Evolutionary conservation across 495 filamentous ascomycete genomes (phyloP), one percentile per base, ranked within the genome.

Genomic region (Jackrogersella multiformis): DNA sequence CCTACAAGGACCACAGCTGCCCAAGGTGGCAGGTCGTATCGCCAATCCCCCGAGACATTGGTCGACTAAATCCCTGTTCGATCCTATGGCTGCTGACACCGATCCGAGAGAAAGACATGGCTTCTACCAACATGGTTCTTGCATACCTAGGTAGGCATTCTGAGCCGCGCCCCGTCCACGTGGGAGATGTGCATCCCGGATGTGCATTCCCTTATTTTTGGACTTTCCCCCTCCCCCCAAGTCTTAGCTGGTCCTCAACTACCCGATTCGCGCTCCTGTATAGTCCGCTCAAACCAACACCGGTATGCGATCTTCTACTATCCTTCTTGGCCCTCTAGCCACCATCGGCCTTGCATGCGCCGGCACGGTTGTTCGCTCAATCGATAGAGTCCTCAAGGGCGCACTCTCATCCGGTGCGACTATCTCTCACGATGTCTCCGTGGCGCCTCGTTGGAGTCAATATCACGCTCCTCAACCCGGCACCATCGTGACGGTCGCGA

Each of bases 401-500:
- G 7, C 24, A 21, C 56, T 59, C 28, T 59, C 56, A 9, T 8
- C 41, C 13, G 56, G 56, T 4, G 56, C 56, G 7, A 48, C 16
- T 23, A 59, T 59, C 18, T 59, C 56, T 9, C 28, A 59, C 32
- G n/a, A 49, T 35, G 18, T 10, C 30, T 59, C 56, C 13, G 21
- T 16, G n/a, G 42, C 32, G 2, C 41, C 36, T 12, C 58, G 58
- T 2, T 61, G 58, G 58, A 61, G 58, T 48, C 48, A 61, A 26
- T 61, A 23, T 35, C n/a, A 30, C 13, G 46, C 58, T 18, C 58
- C 58, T 21, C 48, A 61, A 5, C 58, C 58, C 15, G 58, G 58
- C 16, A 52, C 48, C 8, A 45, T 61, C 13, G 46, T 61, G 34
- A 30, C 46, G 1, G 48, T 61, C 46, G 58, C 35, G 13, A 53